Conservation (phyloP, 2,329 filamentous ascomycete genomes). For the Verticillium tricorpus region DNA sequence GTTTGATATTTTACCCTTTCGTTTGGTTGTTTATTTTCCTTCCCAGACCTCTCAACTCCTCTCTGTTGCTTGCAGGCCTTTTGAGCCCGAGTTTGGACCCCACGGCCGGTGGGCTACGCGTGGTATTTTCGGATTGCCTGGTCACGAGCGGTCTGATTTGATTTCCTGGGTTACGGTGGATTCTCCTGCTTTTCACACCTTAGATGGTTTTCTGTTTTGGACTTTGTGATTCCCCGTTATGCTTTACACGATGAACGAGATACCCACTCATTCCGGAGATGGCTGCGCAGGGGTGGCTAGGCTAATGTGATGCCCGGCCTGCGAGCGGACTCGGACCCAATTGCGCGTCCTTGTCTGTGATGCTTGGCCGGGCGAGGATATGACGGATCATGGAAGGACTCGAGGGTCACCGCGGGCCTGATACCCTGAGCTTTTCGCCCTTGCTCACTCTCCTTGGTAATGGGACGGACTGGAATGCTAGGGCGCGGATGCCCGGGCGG, state of each 20-base stretch:
- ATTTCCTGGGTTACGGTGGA: background rate
- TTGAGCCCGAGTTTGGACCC: background rate
- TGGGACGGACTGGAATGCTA: background rate
- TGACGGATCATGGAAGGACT: background rate
- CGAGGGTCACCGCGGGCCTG: background rate
- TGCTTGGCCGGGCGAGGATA: background rate
- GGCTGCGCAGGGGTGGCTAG: background rate
- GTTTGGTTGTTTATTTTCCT: background rate
- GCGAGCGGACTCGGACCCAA: background rate
- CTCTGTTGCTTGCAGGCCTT: background rate
- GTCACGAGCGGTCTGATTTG: background rate
- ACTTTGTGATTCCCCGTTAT: background rate
- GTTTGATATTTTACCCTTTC: background rate
- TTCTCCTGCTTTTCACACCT: background rate
- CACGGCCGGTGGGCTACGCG: no score
- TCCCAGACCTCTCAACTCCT: background rate
- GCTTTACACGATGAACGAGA: conserved; percentile 1
- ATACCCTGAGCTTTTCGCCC: background rate
- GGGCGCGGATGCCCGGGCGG: background rate
- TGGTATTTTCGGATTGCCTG: background rate
- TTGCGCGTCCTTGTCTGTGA: background rate
- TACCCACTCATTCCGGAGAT: conserved; percentile 2
- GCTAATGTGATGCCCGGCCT: background rate
- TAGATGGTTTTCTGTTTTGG: background rate
- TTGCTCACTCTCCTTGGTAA: background rate